Evolutionary conservation across 805 yeast species (phyloP).

Genomic region (Saturnispora halmiae): DNA sequence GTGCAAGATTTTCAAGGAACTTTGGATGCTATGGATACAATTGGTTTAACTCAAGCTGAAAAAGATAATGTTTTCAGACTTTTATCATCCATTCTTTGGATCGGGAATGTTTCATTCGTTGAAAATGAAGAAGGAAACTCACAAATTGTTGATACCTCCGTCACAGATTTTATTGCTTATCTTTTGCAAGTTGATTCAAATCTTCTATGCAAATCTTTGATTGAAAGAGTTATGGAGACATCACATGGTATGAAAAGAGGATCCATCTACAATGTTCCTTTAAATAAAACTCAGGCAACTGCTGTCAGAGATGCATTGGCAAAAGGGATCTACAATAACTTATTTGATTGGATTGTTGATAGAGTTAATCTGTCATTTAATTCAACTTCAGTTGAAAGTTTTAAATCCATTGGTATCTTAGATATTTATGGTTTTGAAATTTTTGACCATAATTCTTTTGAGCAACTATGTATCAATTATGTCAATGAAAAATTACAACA

Average conservation of each 20-base stretch:
- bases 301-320: conserved; percentile 95
- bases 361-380: conserved; percentile 79
- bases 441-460: conserved; percentile 89
- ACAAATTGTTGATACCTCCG: conserved; percentile 70
- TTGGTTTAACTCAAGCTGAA: conserved; percentile 74
- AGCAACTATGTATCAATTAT: conserved; percentile 90
- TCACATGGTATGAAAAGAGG: conserved; percentile 85
- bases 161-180: conserved; percentile 92
- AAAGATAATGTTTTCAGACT: conserved; percentile 86
- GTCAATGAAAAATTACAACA: conserved; percentile 95
- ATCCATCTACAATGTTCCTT: conserved; percentile 88
- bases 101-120: conserved; percentile 80
- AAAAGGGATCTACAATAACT: conserved; percentile 83
- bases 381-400: conserved; percentile 24
- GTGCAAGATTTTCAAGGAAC: conserved; percentile 64
- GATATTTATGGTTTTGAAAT: conserved; percentile 97
- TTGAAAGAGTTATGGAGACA: conserved; percentile 82
- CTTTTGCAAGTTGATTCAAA: conserved; percentile 70
- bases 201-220: conserved; percentile 54
- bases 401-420: conserved; percentile 78
- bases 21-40: conserved; percentile 64
- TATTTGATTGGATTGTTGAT: conserved; percentile 94
- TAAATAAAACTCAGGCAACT: conserved; percentile 84
- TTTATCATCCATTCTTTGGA: conserved; percentile 82
- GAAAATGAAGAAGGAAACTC: conserved; percentile 88